A percentile compares a stretch with the other conserved stretches of the same genome.
These are phyloP conservation scores for Saccharomyces cerevisiae DNA, from an alignment of 805 yeast species.

Conservation along the genomic window DNA sequence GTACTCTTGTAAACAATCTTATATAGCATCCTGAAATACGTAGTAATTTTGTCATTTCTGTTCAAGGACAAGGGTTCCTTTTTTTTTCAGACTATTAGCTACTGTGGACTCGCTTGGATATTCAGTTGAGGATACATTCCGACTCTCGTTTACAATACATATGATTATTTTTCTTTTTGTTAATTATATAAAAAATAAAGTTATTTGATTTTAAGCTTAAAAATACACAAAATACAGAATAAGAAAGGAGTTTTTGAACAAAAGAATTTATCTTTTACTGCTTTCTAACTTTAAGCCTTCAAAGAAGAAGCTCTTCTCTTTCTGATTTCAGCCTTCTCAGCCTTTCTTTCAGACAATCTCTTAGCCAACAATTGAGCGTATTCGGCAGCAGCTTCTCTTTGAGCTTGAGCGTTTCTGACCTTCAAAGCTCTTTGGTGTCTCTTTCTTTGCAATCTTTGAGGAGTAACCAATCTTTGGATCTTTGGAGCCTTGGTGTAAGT, in stretches of 20 bases:
- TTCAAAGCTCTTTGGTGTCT: slow-evolving; percentile 90
- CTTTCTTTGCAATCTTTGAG: slow-evolving; percentile 98
- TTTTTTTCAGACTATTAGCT: no score
- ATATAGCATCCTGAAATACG: background rate
- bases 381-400: slow-evolving; percentile 99
- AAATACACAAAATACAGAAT: background rate
- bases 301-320: slow-evolving; percentile 99
- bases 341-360: slow-evolving; percentile 97
- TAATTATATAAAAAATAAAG: background rate
- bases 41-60: background rate
- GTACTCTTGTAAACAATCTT: background rate
- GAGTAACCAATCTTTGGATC: slow-evolving; percentile 98
- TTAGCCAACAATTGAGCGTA: slow-evolving; percentile 97
- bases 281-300: slow-evolving; percentile 53
- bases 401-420: slow-evolving; percentile 94
- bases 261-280: background rate
- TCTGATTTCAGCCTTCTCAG: slow-evolving; percentile 96
- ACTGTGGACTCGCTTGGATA: background rate
- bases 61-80: background rate
- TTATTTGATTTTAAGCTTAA: background rate
- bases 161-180: background rate
- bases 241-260: background rate
- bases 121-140: background rate
- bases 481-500: slow-evolving; percentile 99
- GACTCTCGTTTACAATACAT: background rate